Base-by-base conservation (phyloP, 345 rosid species). In the Kandelia obovata region DNA sequence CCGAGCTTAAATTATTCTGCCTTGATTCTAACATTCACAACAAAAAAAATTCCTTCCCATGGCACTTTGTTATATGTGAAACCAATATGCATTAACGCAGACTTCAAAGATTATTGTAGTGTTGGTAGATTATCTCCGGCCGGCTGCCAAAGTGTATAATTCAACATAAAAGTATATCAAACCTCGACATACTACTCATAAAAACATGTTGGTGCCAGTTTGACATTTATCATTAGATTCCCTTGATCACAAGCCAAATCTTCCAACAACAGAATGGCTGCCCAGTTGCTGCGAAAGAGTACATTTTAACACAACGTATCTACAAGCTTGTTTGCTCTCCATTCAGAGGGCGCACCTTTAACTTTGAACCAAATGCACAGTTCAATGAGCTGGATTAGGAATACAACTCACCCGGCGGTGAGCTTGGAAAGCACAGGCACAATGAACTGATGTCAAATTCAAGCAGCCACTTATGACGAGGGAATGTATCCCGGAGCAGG, bases 391-490 rank as follows among this genome's bases (percentile, higher is more conserved):
- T 0, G 82, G 67, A 67, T 81, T 79, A 30, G 82, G 83, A 51
- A 90, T 58, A 20, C 47, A 23, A 79, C 69, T 78, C 5, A 75
- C 35, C 0, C 81, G 20, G 17, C 92, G 90, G 73, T 86, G 94
- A 55, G 99, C 84, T 61, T 87, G 91, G 53, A 85, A 67, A 0
- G 92, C 90, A 65, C 99, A 92, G 58, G 83, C 96, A 75, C 99
- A 95, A 71, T 92, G 98, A 57, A 95, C 99, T 0, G 99, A 87
- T 0, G 98, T 92, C 69, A 95, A 82, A 75, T 30, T 90, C 84
- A 87, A 66, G 77, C 99, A 95, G 49, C 99, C 98, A 58, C 99
- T 95, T 87, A 95, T 95, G 37, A 90, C 97, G 20, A 95, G 95
- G 19, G 99, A 90, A 80, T 95, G 99, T 80, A 90, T 85, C 21